phyloP scores from a whole-genome alignment of 805 yeast species.

The Lachancea thermotolerans region DNA sequence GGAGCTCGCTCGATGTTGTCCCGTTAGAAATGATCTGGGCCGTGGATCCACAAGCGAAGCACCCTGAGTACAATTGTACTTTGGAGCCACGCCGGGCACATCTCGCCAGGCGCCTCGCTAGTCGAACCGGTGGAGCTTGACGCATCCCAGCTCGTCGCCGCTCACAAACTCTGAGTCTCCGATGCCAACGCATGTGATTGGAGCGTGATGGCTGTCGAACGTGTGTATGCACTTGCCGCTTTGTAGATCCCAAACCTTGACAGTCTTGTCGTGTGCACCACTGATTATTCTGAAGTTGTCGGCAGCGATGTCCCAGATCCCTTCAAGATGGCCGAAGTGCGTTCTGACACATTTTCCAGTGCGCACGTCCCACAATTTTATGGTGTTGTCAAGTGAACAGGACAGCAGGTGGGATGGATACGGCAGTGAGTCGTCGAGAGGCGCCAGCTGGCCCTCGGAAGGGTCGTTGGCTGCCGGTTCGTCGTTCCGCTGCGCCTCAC shows the following conservation, averaged over 20 bases:
- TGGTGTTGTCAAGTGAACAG: constrained; percentile 86
- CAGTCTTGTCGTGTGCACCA: constrained; percentile 88
- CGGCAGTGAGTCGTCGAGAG: constrained; percentile 24
- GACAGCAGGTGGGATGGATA: constrained; percentile 81
- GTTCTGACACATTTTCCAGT: constrained; percentile 88
- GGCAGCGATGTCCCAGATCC: constrained; percentile 95
- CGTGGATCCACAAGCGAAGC: too few species aligned
- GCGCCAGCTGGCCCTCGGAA: constrained; percentile 13
- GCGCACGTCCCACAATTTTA: constrained; percentile 83
- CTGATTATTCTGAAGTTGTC: constrained; percentile 91
- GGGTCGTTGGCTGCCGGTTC: constrained; percentile 14
- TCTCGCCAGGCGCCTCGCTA: too few species aligned
- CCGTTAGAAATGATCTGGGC: too few species aligned
- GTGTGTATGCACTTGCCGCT: constrained; percentile 93
- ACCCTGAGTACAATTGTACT: too few species aligned
- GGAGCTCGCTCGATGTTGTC: not conserved
- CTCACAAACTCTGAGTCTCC: constrained; percentile 87
- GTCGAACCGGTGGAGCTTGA: constrained; percentile 75
- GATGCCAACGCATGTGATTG: constrained; percentile 63
- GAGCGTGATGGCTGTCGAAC: constrained; percentile 50
- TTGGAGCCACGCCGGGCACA: too few species aligned
- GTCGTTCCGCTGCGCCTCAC: constrained; percentile 12
- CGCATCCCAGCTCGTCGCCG: constrained; percentile 83
- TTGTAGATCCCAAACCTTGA: constrained; percentile 95
- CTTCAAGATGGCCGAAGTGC: constrained; percentile 96